These are phyloP conservation scores for Phyllosticta citrichinensis DNA, from an alignment of 2,329 filamentous ascomycete species.

Conservation along the genomic window DNA sequence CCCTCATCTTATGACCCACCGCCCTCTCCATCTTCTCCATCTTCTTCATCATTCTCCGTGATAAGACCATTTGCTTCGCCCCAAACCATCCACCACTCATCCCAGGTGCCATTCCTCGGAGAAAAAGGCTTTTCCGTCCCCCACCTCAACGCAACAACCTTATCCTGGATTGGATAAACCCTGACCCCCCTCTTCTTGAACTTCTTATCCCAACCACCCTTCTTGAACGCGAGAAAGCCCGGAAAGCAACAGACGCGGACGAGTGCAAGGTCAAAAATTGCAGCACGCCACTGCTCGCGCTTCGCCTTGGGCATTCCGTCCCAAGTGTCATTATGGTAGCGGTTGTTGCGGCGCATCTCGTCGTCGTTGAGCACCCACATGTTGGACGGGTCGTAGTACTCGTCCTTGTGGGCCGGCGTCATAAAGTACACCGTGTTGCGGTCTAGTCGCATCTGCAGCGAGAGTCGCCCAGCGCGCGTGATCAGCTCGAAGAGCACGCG, in stretches of 20 bases:
- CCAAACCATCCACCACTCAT: neutral
- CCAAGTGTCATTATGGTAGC: neutral
- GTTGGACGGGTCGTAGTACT: neutral
- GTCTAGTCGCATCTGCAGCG: slow-evolving; percentile 6
- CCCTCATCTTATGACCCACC: too few relatives aligned
- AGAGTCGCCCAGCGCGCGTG: neutral
- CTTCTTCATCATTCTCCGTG: neutral
- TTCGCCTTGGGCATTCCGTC: neutral
- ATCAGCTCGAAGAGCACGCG: neutral
- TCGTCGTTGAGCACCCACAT: neutral
- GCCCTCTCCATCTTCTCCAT: too few relatives aligned
- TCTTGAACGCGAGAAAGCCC: neutral
- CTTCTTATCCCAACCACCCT: neutral
- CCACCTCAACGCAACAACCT: neutral
- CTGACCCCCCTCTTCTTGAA: neutral
- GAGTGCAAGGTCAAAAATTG: neutral
- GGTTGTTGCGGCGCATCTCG: neutral
- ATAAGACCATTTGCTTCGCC: neutral
- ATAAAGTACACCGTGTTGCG: neutral
- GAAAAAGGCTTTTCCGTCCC: neutral
- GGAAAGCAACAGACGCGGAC: neutral
- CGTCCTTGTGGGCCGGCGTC: neutral
- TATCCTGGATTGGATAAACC: neutral
- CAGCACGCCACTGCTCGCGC: neutral
- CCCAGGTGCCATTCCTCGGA: neutral